Base-by-base conservation (phyloP, 768 basidiomycete genomes). In the Symmetrospora coprosmae region DNA sequence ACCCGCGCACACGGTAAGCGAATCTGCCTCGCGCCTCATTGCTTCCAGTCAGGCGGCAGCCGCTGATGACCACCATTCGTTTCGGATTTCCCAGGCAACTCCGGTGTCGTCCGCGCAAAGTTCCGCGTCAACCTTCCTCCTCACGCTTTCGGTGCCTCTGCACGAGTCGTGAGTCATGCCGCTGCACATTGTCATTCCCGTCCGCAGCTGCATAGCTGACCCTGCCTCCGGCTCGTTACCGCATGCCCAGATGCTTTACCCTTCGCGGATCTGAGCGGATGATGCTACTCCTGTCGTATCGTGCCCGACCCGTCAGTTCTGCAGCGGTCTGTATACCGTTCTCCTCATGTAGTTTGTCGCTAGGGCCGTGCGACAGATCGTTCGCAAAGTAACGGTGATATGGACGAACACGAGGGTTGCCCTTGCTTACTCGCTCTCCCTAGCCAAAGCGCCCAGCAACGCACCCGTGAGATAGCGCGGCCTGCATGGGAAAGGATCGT, bases 101-200 rank as follows among this genome's bases (percentile, higher is more conserved):
- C 83, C 66, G 92, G 92, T 71, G 87, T 90, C 69, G 91, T 96
- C 69, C 90, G 91, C 77, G 83, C 87, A 76, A 94, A 94, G 80
- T 96, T 96, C 82, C 78, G 79, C 65, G 81, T 81, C 70, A 97
- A 97, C 80, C 83, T 97, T 67, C 91, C 92, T 67, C 87, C 92
- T 65, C 84, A 84, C 69, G 81, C 85, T 63, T 94, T 97, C 74
- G 92, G 91, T 75, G 90, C 89, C 59, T 80, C 80, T 70, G 84
- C 89, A 73, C 84, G 89, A 73, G 79, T 92, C 74, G 88, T 92
- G 75, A 66, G 86, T 81, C 55, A 46, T 23, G 33, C 49, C 48
- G n/a, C 31, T n/a, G 61, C 52, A 58, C 13, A 14, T 37, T 41
- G 27, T 37, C 31, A 63, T 47, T 41, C 28, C 46, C 5, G 38